Evolutionary conservation across 192 early-diverging fungal species (phyloP), one percentile per base, ranked within the genome.

Genomic region (Spizellomyces punctatus): DNA sequence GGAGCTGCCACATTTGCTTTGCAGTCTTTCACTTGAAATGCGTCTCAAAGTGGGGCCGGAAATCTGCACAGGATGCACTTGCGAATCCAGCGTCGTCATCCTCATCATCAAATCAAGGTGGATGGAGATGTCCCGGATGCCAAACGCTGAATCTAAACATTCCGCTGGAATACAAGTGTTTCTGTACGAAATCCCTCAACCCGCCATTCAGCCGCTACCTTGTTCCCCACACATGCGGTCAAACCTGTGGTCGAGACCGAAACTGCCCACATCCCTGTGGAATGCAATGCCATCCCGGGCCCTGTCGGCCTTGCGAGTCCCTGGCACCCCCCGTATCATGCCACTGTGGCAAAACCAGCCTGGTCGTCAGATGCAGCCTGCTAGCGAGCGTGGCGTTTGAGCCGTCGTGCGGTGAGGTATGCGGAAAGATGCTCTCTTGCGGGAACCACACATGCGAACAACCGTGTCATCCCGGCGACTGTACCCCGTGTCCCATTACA

Each of bases 81-180:
- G 22, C n/a, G 17, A 36, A 36, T 36, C 27, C 27, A 36, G 3
- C 3, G 27, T 19, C n/a, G n/a, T n/a, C n/a, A 56, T 56, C 54
- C 22, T 5, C 54, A 5, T 41, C 22, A 14, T 27, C 59, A 4
- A 42, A 61, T 6, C 16, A 61, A 14, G 63, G 69, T 46, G 75
- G 79, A 6, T 96, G 94, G 94, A 81, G 94, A 46, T 98, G 96
- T 76, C 96, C 96, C 8, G 94, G 96, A 9, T 98, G 95, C 78
- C 94, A 95, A 75, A 80, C 90, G 73, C 82, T 71, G 46, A 84
- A 81, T 64, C 79, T 81, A 2, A 87, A 82, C 12, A 79, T 90
- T 45, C 95, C 95, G 1, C 67, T 79, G 54, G 85, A 91, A 63
- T 94, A 97, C 66, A 67, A 76, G 19, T 97, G 96, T 77, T 97